Conservation (phyloP, 225 moss, liverwort and hornwort species). For the Antitrichia curtipendula region DNA sequence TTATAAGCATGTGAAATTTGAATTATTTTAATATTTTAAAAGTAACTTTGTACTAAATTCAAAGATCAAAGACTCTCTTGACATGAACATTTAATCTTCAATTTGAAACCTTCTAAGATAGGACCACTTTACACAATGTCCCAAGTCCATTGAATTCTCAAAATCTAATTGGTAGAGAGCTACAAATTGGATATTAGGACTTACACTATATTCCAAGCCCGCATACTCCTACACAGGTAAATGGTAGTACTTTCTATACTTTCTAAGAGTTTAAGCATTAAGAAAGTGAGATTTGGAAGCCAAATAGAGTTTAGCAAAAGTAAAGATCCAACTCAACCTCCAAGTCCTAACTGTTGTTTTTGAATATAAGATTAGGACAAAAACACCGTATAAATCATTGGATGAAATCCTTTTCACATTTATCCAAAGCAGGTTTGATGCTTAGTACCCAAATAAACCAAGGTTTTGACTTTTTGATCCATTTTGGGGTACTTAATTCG, state of each 20-base stretch:
- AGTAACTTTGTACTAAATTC: too few species aligned
- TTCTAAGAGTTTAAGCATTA: fast-evolving
- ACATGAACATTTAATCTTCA: neutral
- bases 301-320: fast-evolving
- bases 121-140: neutral
- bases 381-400: neutral
- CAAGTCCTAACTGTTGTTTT: too few species aligned
- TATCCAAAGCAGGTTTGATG: neutral
- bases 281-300: neutral
- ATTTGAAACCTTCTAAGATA: neutral
- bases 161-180: neutral
- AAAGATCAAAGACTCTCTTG: neutral
- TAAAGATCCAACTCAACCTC: fast-evolving
- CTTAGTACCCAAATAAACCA: fast-evolving
- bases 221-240: neutral
- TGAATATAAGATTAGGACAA: neutral
- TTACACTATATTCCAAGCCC: neutral
- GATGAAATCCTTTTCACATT: neutral
- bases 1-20: neutral
- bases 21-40: too few species aligned
- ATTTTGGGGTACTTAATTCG: too few species aligned
- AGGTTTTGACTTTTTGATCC: neutral
- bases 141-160: neutral
- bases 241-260: fast-evolving
- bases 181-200: neutral